These are phyloP conservation scores for Biscogniauxia sp. DNA, from an alignment of 2,329 filamentous ascomycete species.

Conservation along the genomic window DNA sequence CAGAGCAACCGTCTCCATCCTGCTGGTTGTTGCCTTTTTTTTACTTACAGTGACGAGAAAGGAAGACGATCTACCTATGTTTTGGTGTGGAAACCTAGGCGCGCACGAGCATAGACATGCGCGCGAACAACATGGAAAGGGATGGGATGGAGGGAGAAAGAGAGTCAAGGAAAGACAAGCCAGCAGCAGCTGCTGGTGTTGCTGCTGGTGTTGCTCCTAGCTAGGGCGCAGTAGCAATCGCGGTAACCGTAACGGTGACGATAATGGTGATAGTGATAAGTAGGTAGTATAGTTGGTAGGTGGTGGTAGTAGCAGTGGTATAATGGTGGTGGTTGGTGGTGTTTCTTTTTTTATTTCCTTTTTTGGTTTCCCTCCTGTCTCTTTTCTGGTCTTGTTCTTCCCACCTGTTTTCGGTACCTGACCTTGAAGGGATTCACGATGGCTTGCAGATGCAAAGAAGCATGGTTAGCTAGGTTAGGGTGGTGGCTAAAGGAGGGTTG, in stretches of 20 bases:
- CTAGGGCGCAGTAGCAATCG: not conserved
- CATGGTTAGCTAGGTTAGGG: not conserved
- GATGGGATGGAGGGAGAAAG: not conserved
- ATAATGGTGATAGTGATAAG: not conserved
- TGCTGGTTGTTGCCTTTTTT: conserved; percentile 1
- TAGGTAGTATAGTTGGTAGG: not conserved
- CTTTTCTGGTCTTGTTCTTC: not conserved
- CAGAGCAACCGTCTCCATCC: conserved; percentile 7
- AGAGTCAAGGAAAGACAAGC: conserved; percentile 10
- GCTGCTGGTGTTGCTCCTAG: not conserved
- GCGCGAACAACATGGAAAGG: conserved; percentile 2
- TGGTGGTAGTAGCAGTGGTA: not conserved
- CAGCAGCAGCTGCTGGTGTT: conserved; percentile 3
- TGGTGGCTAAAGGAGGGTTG: not conserved
- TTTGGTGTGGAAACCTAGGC: conserved; percentile 13
- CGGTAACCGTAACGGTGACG: conserved; percentile 2
- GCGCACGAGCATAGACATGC: conserved; percentile 6
- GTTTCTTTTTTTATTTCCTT: too few relatives aligned
- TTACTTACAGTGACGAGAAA: conserved; percentile 34
- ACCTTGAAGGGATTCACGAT: not conserved
- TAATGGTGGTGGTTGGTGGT: too few relatives aligned
- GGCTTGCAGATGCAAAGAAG: not conserved
- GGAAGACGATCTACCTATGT: conserved; percentile 13
- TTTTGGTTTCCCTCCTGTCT: too few relatives aligned
- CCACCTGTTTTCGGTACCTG: not conserved